Percentiles rank a stretch among this genome's conserved stretches.
Evolutionary conservation across 225 moss, liverwort and hornwort species (phyloP).

Genomic region (Anthoceros angustus): DNA sequence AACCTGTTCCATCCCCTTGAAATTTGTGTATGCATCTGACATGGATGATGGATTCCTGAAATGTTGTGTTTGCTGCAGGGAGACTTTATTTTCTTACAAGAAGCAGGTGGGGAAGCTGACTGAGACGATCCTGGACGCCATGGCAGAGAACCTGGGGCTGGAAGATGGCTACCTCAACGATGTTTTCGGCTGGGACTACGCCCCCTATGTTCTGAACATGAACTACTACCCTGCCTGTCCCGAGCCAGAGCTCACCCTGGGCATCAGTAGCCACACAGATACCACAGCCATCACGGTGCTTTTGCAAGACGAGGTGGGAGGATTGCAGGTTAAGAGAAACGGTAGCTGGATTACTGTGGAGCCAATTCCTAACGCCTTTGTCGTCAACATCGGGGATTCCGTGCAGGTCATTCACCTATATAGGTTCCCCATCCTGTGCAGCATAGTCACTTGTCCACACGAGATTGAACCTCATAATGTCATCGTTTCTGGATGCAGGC

Average conservation of each 20-base stretch:
- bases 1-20: too few species aligned
- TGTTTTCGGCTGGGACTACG: not conserved
- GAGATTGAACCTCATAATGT: not conserved
- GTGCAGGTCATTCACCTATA: constrained; percentile 26
- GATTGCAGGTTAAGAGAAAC: constrained; percentile 35
- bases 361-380: constrained; percentile 30
- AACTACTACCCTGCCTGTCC: constrained; percentile 39
- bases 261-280: constrained; percentile 37
- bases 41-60: too few species aligned
- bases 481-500: constrained; percentile 20
- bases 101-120: not conserved
- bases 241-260: constrained; percentile 26
- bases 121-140: not conserved
- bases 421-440: not conserved
- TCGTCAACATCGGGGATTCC: constrained; percentile 52
- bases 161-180: not conserved
- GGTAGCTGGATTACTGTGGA: constrained; percentile 34
- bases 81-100: not conserved
- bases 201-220: not conserved
- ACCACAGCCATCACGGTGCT: constrained; percentile 40
- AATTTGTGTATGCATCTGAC: too few species aligned
- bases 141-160: not conserved
- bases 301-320: constrained; percentile 29
- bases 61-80: not conserved
- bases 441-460: not conserved